A percentile compares a stretch with the other conserved stretches of the same genome.
Evolutionary conservation across 2,329 filamentous ascomycete genomes (phyloP).

Genomic region (Harringtonia lauricola): DNA sequence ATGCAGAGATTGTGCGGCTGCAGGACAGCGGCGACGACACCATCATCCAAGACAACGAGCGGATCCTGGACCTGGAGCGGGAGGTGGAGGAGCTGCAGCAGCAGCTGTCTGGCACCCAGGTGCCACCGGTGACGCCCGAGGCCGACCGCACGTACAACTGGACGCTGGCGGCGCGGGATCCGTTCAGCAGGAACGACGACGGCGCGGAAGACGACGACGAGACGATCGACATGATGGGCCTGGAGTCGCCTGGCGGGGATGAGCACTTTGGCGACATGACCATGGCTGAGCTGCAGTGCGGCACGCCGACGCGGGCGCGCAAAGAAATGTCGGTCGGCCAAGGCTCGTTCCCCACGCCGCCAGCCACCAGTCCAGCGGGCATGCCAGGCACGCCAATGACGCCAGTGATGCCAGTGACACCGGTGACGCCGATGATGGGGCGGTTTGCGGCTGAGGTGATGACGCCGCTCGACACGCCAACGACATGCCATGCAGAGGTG

Average conservation of each 20-base stretch:
- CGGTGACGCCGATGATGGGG: not conserved
- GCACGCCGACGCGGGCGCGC: conserved; percentile 32
- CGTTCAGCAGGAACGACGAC: conserved; percentile 21
- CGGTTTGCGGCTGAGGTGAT: not conserved
- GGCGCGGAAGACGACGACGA: conserved; percentile 21
- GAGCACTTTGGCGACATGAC: conserved; percentile 36
- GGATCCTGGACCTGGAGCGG: conserved; percentile 24
- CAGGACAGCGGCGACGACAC: conserved; percentile 26
- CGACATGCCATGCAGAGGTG: conserved; percentile 20
- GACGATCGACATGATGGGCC: conserved; percentile 24
- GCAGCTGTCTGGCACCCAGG: conserved; percentile 14
- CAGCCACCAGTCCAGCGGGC: conserved; percentile 37
- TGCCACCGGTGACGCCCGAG: conserved; percentile 11
- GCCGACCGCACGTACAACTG: conserved; percentile 30
- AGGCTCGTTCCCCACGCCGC: conserved; percentile 42
- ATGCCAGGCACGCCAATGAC: conserved; percentile 10
- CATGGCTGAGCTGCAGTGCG: conserved; percentile 37
- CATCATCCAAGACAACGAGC: conserved; percentile 32
- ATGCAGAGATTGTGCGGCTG: conserved; percentile 34
- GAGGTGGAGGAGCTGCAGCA: conserved; percentile 22
- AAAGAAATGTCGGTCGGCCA: conserved; percentile 4
- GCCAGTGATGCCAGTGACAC: conserved; percentile 21
- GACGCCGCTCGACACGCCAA: conserved; percentile 7
- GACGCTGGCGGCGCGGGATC: conserved; percentile 38
- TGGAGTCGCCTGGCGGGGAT: conserved; percentile 15